Evolutionary conservation across 2,329 filamentous ascomycete genomes (phyloP).

Genomic region (Colletotrichum scovillei): DNA sequence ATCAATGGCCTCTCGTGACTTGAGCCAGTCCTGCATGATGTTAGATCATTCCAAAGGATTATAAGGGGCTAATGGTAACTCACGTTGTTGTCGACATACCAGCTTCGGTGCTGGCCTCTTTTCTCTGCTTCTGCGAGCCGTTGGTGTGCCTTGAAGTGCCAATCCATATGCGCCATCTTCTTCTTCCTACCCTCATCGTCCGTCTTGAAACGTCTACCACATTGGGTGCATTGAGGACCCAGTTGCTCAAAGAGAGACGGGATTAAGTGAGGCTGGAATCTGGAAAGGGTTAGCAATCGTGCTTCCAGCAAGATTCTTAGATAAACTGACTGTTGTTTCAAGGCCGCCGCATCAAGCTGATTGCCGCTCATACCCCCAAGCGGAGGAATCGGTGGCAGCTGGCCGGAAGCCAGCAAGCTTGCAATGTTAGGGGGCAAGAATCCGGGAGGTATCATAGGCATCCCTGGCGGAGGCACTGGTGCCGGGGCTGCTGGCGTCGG

Average conservation of each 20-base stretch:
- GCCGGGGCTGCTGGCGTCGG: slow-evolving; percentile 46
- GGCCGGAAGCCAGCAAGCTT: slow-evolving; percentile 47
- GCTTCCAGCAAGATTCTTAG: not conserved
- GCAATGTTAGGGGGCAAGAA: slow-evolving; percentile 49
- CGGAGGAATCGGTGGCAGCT: slow-evolving; percentile 32
- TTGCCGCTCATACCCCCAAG: slow-evolving; percentile 59
- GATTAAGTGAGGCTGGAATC: slow-evolving; percentile 80
- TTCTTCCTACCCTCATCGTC: slow-evolving; percentile 83
- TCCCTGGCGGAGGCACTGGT: slow-evolving; percentile 44
- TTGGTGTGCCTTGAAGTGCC: slow-evolving; percentile 96
- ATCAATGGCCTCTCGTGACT: slow-evolving; percentile 47
- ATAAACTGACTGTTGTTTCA: slow-evolving; percentile 75
- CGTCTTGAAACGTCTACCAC: slow-evolving; percentile 85
- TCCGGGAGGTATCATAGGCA: slow-evolving; percentile 40
- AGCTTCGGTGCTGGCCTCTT: slow-evolving; percentile 89
- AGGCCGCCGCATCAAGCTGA: slow-evolving; percentile 72
- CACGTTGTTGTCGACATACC: slow-evolving; percentile 92
- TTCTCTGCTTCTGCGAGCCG: slow-evolving; percentile 88
- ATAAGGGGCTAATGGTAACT: slow-evolving; percentile 46
- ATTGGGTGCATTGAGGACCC: slow-evolving; percentile 90
- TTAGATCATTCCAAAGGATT: slow-evolving; percentile 37
- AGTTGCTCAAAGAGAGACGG: slow-evolving; percentile 81
- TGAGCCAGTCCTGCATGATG: slow-evolving; percentile 29
- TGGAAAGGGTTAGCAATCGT: slow-evolving; percentile 46
- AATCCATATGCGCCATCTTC: slow-evolving; percentile 95